A percentile compares a stretch with the other conserved stretches of the same genome.
These are phyloP conservation scores for Macrophomina tecta DNA, from an alignment of 2,329 filamentous ascomycete species.

Conservation along the genomic window DNA sequence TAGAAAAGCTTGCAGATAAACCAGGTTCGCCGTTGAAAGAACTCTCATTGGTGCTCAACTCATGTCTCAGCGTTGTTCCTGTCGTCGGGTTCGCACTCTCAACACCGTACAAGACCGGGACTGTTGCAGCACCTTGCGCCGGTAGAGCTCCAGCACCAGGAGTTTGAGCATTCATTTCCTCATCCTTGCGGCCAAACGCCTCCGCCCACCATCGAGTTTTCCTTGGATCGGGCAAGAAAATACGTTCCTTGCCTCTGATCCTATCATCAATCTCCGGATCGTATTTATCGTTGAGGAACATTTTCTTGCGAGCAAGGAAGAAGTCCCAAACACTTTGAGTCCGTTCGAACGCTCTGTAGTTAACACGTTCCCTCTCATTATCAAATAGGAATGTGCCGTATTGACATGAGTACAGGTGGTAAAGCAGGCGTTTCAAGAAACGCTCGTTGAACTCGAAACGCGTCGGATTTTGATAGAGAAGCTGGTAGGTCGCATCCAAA, in stretches of 20 bases:
- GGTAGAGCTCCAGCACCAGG: constrained; percentile 34
- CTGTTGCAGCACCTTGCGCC: constrained; percentile 33
- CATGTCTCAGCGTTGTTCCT: constrained; percentile 36
- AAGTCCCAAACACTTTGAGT: constrained; percentile 96
- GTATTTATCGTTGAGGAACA: constrained; percentile 85
- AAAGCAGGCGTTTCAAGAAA: constrained; percentile 85
- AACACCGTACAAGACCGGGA: constrained; percentile 42
- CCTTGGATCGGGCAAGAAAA: constrained; percentile 78
- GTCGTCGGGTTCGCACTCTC: constrained; percentile 42
- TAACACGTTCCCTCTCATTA: constrained; percentile 84
- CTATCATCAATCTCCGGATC: constrained; percentile 78
- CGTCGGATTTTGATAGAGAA: constrained; percentile 81
- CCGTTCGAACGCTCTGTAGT: constrained; percentile 70
- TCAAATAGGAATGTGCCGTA: constrained; percentile 98
- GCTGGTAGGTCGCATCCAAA: constrained; percentile 89
- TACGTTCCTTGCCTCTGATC: constrained; percentile 76
- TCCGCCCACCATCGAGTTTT: constrained; percentile 96
- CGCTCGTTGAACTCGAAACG: constrained; percentile 97
- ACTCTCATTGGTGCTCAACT: constrained; percentile 36
- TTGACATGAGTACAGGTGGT: constrained; percentile 94
- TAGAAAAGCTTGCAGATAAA: constrained; percentile 40
- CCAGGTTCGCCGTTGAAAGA: constrained; percentile 24
- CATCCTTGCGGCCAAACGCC: constrained; percentile 81
- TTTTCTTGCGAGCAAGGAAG: constrained; percentile 78
- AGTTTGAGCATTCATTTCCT: constrained; percentile 85